Percentiles rank a stretch among this genome's conserved stretches.
Conservation (phyloP, 2,329 filamentous ascomycete genomes). For the Ceratocystis colombiana region DNA sequence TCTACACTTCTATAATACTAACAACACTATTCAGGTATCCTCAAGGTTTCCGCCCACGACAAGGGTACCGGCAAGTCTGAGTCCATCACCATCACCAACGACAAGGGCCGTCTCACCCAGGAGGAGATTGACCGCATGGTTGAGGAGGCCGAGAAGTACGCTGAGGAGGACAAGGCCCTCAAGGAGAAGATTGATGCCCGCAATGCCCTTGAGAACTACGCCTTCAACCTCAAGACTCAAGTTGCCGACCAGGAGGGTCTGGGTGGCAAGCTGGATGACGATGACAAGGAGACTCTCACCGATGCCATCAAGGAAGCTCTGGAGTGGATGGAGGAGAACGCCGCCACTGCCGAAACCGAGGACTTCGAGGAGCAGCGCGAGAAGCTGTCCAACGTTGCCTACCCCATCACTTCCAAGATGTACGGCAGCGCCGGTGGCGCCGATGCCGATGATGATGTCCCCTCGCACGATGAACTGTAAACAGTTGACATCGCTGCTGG, state of each 20-base stretch:
- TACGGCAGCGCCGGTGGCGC: slow-evolving; percentile 59
- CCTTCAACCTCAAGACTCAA: slow-evolving; percentile 98
- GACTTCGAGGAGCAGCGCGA: slow-evolving; percentile 99
- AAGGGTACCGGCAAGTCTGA: slow-evolving; percentile 97
- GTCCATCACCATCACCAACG: slow-evolving; percentile 98
- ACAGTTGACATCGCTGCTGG: slow-evolving; percentile 28
- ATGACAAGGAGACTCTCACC: slow-evolving; percentile 93
- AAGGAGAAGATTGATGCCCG: slow-evolving; percentile 93
- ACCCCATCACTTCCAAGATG: slow-evolving; percentile 98
- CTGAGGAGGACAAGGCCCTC: slow-evolving; percentile 97
- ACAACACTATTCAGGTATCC: slow-evolving; percentile 43
- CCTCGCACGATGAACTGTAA: slow-evolving; percentile 72
- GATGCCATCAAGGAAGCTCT: slow-evolving; percentile 94
- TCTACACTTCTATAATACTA: background rate
- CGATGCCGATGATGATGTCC: slow-evolving; percentile 57
- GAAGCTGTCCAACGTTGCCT: slow-evolving; percentile 92
- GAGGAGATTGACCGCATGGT: slow-evolving; percentile 99
- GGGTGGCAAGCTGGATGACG: slow-evolving; percentile 94
- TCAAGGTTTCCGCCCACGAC: slow-evolving; percentile 90
- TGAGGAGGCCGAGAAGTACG: slow-evolving; percentile 93
- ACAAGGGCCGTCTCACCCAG: slow-evolving; percentile 92
- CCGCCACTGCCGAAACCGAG: slow-evolving; percentile 70
- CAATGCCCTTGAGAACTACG: slow-evolving; percentile 97
- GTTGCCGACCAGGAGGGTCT: slow-evolving; percentile 93
- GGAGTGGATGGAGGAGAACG: slow-evolving; percentile 97